Conservation (phyloP, 2,329 filamentous ascomycete genomes). For the Hyphodiscus sp. region DNA sequence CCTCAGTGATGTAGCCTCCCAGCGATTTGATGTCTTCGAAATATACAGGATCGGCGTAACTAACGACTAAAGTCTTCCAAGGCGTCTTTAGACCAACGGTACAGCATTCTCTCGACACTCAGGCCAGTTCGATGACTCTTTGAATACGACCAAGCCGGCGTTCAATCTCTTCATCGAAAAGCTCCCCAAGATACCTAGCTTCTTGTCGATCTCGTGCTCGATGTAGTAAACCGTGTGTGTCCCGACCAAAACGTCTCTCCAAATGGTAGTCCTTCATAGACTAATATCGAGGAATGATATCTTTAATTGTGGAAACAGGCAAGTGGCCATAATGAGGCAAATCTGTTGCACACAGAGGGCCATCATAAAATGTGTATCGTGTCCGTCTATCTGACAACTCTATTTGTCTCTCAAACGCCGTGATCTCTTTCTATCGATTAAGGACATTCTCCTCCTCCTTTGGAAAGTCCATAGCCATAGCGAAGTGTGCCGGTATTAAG, state of each 20-base stretch:
- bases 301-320: slow-evolving; percentile 88
- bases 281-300: slow-evolving; percentile 95
- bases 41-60: slow-evolving; percentile 77
- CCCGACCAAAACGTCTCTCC: slow-evolving; percentile 90
- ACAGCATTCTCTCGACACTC: slow-evolving; percentile 78
- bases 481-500: background rate
- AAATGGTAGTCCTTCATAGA: slow-evolving; percentile 95
- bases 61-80: slow-evolving; percentile 80
- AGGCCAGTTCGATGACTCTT: slow-evolving; percentile 84
- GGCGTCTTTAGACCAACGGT: slow-evolving; percentile 86
- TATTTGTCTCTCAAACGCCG: slow-evolving; percentile 74
- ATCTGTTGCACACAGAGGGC: slow-evolving; percentile 71
- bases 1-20: slow-evolving; percentile 82
- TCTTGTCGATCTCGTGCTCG: slow-evolving; percentile 97
- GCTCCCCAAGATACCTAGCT: slow-evolving; percentile 81
- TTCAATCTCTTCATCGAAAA: slow-evolving; percentile 83
- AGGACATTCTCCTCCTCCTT: slow-evolving; percentile 84
- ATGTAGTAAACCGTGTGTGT: slow-evolving; percentile 91
- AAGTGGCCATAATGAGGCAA: slow-evolving; percentile 62
- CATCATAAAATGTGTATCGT: slow-evolving; percentile 93
- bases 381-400: slow-evolving; percentile 77
- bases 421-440: slow-evolving; percentile 81
- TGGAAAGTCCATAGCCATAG: slow-evolving; percentile 86
- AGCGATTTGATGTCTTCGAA: slow-evolving; percentile 81
- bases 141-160: slow-evolving; percentile 88